Evolutionary conservation across 495 filamentous ascomycete genomes (phyloP), one percentile per base, ranked within the genome.

Genomic region (Aspergillus sparsus): DNA sequence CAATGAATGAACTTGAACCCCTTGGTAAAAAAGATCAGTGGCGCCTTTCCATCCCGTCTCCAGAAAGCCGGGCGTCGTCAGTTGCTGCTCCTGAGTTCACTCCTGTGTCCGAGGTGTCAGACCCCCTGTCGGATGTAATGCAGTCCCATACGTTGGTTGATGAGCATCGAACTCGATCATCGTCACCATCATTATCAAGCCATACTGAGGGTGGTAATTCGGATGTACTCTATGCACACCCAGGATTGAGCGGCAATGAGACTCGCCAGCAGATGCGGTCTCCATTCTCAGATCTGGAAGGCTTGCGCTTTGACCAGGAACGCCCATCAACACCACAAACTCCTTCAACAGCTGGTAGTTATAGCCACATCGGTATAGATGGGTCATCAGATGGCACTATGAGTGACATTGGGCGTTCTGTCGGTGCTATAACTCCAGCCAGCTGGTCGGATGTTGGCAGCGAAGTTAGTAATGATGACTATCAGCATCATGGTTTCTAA

Each of bases 391-490:
- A 80, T 57, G 87, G 88, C 62, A 82, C 87, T 9, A 71, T 90
- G 76, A 93, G 89, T 67, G 85, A 90, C 9, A 74, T 82, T 60
- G 87, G 78, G 15, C 66, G 60, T 7, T 70, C 70, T 6, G 57
- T 68, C 18, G 82, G 80, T 15, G 77, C 84, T 41, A 70, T 72
- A 42, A 93, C 89, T 8, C 88, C 89, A 0, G 80, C 82, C 35
- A 89, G 85, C 70, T 93, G 89, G 89, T 89, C 87, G 5, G 89
- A 93, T 56, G 83, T 93, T 8, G 89, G 87, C 13, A 92, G 89
- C 66, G 83, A 86, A 35, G 76, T 89, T 34, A 90, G 88, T 69
- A 83, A 71, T 16, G 74, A 79, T 10, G 76, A 78, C 34, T 68
- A 70, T 37, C 71, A 77, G 69, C 68, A 69, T 13, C 57, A 50